Evolutionary conservation across 805 yeast genomes (phyloP), one percentile per base, ranked within the genome.

Genomic region (Candida hungchunana): DNA sequence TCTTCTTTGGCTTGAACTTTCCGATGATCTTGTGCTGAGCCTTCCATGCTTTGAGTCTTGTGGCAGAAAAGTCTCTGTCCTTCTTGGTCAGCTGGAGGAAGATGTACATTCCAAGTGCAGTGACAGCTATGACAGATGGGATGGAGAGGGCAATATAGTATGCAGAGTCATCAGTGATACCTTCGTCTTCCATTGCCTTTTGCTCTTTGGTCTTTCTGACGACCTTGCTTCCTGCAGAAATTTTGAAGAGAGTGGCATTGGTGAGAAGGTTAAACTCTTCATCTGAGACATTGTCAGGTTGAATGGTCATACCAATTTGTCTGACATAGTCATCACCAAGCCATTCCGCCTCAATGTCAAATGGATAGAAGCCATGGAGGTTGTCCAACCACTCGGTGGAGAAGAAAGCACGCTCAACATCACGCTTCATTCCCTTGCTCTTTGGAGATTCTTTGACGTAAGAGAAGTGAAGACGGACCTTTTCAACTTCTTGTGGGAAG

Each of bases 321-420:
- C 73, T 75, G 40, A 65, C 63, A 47, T 67, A 73, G 46, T 63
- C 58, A 4, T 71, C 79, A 25, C 65, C 66, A 21, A 86, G 62
- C 89, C 94, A 86, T 10, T 69, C 76, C 37, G 73, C 76, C 24
- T 70, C 56, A 26, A 85, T 62, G 25, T 75, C 75, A 27, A 87
- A 55, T 4, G 90, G 79, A 46, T 62, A 74, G 47, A 65, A 71
- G 11, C 96, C 96, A 39, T 73, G 71, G 16, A 63, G 64, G 44
- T 70, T 72, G 20, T 66, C 60, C 7, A 85, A 34, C 95, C 95
- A 87, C 6, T 81, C 93, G 7, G 88, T 69, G 1, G 76, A 60
- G 60, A 63, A 82, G 51, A 86, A 83, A 3, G 85, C 71, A 10
- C 51, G 48, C 7, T 50, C 50, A 15, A 70, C 43, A 34, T 59